phyloP scores from a whole-genome alignment of 768 basidiomycete species.

The Megacollybia marginata region DNA sequence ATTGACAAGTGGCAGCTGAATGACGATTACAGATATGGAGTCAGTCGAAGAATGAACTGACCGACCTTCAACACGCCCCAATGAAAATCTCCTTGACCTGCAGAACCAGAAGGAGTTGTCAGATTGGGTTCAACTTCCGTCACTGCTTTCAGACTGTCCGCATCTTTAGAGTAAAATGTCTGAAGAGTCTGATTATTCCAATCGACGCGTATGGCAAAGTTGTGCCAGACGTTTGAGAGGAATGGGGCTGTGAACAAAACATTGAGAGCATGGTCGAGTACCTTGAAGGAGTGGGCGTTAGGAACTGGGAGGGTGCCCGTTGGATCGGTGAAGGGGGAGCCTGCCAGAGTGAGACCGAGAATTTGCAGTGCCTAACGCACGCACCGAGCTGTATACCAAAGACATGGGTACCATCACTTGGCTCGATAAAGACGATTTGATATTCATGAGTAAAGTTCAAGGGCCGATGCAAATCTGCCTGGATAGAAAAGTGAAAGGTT shows the following conservation, averaged over 20 bases:
- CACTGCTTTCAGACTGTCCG: constrained; percentile 30
- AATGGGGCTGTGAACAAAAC: constrained; percentile 44
- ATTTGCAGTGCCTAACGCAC: constrained; percentile 2
- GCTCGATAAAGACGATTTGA: constrained; percentile 58
- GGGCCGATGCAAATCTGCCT: constrained; percentile 28
- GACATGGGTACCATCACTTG: constrained; percentile 49
- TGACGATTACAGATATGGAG: background rate
- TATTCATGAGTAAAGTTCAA: constrained; percentile 54
- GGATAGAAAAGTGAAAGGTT: constrained; percentile 45
- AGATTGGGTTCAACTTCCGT: constrained; percentile 33
- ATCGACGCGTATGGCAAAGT: constrained; percentile 51
- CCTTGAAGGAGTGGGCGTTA: constrained; percentile 43
- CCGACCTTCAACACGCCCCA: constrained; percentile 56
- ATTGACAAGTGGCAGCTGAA: constrained; percentile 47
- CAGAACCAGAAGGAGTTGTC: constrained; percentile 29
- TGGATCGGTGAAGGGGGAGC: constrained; percentile 50
- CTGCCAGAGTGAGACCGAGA: constrained; percentile 19
- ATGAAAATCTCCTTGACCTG: constrained; percentile 53
- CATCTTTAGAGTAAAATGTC: constrained; percentile 44
- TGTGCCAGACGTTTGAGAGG: constrained; percentile 41
- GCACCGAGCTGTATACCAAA: constrained; percentile 54
- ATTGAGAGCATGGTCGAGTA: constrained; percentile 47
- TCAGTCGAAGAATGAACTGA: constrained; percentile 10
- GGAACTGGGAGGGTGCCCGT: constrained; percentile 33
- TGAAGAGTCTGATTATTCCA: constrained; percentile 44